Conservation (phyloP, 2,329 filamentous ascomycete genomes). For the Epichloe aotearoae region DNA sequence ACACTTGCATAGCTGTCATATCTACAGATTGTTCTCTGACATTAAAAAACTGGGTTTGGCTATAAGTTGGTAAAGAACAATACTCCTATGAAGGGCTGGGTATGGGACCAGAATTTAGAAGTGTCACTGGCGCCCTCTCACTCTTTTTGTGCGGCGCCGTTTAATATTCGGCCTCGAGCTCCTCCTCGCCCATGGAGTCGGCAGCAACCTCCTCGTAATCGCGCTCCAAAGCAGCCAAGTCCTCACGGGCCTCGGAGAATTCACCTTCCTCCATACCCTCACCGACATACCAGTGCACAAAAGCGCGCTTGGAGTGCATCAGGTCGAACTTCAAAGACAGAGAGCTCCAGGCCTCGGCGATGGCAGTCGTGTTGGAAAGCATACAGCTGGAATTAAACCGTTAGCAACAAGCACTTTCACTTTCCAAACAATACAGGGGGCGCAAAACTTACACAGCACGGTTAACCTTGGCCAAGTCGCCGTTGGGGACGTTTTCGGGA, state of each 20-base stretch:
- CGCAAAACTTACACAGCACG: conserved; percentile 72
- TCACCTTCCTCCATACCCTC: conserved; percentile 99
- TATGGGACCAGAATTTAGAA: conserved; percentile 14
- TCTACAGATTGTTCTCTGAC: conserved; percentile 20
- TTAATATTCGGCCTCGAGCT: conserved; percentile 87
- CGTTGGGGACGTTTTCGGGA: conserved; percentile 89
- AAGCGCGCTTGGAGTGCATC: conserved; percentile 99
- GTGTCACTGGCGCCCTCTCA: conserved; percentile 6
- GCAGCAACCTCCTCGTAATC: conserved; percentile 98
- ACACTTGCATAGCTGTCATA: conserved; percentile 3
- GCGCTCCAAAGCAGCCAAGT: conserved; percentile 91
- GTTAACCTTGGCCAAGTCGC: conserved; percentile 94
- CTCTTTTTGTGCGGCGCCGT: conserved; percentile 6
- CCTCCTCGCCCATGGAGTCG: conserved; percentile 81
- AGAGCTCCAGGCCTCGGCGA: conserved; percentile 94
- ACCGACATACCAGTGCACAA: conserved; percentile 99
- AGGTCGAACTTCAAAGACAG: conserved; percentile 98
- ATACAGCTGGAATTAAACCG: conserved; percentile 55
- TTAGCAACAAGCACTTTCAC: conserved; percentile 12
- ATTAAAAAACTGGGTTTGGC: conserved; percentile 24
- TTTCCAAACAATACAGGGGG: background rate
- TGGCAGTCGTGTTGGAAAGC: conserved; percentile 97
- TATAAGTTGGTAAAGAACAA: conserved; percentile 26
- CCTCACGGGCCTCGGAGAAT: conserved; percentile 98
- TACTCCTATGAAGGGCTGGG: conserved; percentile 18